These are phyloP conservation scores for Phytophthora palmivora DNA, from an alignment of 352 stramenopile species.

Conservation along the genomic window DNA sequence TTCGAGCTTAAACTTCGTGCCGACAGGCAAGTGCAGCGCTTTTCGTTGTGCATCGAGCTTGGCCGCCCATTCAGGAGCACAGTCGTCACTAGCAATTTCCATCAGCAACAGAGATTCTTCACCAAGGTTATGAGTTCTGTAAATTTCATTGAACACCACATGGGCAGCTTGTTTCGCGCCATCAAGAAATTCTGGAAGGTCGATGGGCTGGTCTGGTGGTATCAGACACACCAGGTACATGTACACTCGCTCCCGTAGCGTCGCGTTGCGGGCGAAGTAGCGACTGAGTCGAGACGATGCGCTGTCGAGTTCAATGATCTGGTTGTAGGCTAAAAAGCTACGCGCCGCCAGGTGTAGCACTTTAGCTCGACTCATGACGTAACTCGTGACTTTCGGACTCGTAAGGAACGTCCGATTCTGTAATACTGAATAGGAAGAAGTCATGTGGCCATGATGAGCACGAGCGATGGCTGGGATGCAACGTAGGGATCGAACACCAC, in stretches of 20 bases:
- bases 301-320: conserved; percentile 44
- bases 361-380: conserved; percentile 46
- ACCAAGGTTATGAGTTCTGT: conserved; percentile 20
- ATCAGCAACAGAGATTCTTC: not conserved
- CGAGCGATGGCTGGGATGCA: not conserved
- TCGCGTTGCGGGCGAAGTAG: conserved; percentile 35
- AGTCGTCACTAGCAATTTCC: conserved; percentile 31
- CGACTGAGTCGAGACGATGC: conserved; percentile 34
- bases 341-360: conserved; percentile 49
- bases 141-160: conserved; percentile 34
- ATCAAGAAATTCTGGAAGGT: conserved; percentile 47
- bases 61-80: conserved; percentile 31
- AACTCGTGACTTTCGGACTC: conserved; percentile 31
- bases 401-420: conserved; percentile 27
- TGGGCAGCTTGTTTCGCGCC: conserved; percentile 43
- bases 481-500: not conserved
- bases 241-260: conserved; percentile 46
- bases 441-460: not conserved
- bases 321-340: conserved; percentile 44
- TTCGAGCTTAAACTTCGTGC: conserved; percentile 33
- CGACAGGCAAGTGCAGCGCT: conserved; percentile 22
- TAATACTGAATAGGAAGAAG: not conserved
- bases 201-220: conserved; percentile 47
- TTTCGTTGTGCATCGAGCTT: conserved; percentile 31
- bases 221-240: conserved; percentile 58